Evolutionary conservation across 2,329 filamentous ascomycete genomes (phyloP), one percentile per base, ranked within the genome.

Genomic region (Nannizzia gypsea): DNA sequence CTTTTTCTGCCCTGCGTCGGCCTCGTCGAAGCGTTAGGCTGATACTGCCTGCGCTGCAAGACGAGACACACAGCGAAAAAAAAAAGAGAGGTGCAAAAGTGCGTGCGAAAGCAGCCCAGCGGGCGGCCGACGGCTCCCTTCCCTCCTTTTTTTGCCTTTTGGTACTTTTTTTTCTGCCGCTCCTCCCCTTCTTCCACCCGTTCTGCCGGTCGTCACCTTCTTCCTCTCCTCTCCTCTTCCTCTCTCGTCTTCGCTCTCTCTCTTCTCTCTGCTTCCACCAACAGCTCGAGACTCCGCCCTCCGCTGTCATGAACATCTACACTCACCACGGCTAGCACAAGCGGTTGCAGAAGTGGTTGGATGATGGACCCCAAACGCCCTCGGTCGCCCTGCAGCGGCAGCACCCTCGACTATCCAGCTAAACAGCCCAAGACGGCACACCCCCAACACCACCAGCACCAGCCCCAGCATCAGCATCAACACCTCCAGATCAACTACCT

Each of bases 401-500:
- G 77, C 31, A 36, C 31, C 60, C 68, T 66, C 61, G 68, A 69
- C 60, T 67, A 67, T 62, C 69, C 72, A 40, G 73, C 78, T 66
- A 85, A 83, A 70, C 69, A 76, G 59, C 76, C 74, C 68, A 83
- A 82, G 71, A 80, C 75, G 48, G 69, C 71, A 3, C 48, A 52
- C 26, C 48, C 20, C 58, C 78, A 82, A 56, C 76, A 76, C 64
- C 73, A 63, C 58, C 78, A 82, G 56, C 76, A 76, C 63, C 73
- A 63, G 17, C n/a, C 34, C 20, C 56, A 58, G 40, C 56, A 56
- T 11, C 54, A 56, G 54, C 77, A 76, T 68, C 81, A 81, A 69
- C 82, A 84, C 67, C 75, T 86, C 50, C 83, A 85, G 70, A 86
- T 86, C 74, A 86, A 86, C 72, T 86, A 86, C 66, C 81, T 86